phyloP scores from a whole-genome alignment of 1,284 basidiomycete species.

The Psilocybe mexicana region DNA sequence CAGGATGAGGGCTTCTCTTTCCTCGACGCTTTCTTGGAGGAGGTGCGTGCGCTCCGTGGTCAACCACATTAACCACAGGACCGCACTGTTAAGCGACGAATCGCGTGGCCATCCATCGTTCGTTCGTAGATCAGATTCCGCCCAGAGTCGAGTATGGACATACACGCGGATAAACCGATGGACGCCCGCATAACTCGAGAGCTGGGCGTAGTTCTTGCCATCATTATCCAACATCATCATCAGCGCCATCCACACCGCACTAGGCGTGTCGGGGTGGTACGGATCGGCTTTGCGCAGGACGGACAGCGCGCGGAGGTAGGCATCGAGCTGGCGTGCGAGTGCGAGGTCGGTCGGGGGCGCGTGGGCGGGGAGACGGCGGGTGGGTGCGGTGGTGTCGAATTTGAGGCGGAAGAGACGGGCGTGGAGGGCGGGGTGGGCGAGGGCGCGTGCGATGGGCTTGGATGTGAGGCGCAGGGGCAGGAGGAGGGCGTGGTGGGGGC shows the following conservation, averaged over 20 bases:
- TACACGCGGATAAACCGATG: constrained; percentile 31
- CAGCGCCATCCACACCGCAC: constrained; percentile 52
- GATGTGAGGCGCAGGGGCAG: constrained; percentile 53
- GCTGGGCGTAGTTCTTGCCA: constrained; percentile 66
- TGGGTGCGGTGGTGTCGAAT: constrained; percentile 60
- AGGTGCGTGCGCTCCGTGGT: constrained; percentile 45
- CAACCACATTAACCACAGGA: constrained; percentile 68
- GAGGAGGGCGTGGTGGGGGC: constrained; percentile 43
- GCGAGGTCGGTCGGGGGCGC: constrained; percentile 8
- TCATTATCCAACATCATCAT: constrained; percentile 77
- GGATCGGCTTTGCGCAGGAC: constrained; percentile 43
- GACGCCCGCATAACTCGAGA: constrained; percentile 51
- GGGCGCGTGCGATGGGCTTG: constrained; percentile 39
- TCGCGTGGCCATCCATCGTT: constrained; percentile 60
- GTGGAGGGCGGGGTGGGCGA: constrained; percentile 50
- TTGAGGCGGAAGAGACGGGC: constrained; percentile 56
- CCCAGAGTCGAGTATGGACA: constrained; percentile 37
- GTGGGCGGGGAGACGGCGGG: constrained; percentile 45
- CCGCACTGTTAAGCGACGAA: constrained; percentile 47
- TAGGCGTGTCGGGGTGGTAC: not conserved
- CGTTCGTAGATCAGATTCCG: constrained; percentile 27
- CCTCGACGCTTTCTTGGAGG: constrained; percentile 34
- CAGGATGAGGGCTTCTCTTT: constrained; percentile 47
- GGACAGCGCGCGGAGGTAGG: constrained; percentile 42
- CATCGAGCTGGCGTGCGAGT: constrained; percentile 49